Percentiles rank a stretch among this genome's conserved stretches.
Conservation (phyloP, 345 rosid species). For the Aquilaria malaccensis region DNA sequence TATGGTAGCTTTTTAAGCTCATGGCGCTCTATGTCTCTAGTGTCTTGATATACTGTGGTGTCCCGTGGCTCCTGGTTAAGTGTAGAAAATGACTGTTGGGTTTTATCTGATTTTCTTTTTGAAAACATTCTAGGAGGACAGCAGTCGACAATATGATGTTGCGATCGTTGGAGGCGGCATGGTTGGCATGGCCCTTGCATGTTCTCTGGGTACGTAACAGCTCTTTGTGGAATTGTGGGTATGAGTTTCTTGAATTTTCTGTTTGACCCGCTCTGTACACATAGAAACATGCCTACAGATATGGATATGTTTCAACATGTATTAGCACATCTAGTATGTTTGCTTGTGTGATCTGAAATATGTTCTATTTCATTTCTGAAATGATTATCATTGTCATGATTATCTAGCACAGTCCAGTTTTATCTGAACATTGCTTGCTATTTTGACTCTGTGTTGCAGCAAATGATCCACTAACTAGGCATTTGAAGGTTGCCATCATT, state of each 20-base stretch:
- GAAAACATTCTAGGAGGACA: conserved; percentile 24
- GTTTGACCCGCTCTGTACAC: neutral
- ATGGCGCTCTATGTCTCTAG: neutral
- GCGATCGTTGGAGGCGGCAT: conserved; percentile 96
- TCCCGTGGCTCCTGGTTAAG: neutral
- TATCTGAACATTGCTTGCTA: neutral
- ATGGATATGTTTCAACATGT: too few relatives aligned
- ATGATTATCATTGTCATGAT: neutral
- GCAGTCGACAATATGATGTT: conserved; percentile 53
- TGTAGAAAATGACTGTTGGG: neutral
- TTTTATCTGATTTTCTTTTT: conserved; percentile 3
- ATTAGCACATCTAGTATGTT: neutral
- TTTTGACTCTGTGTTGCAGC: conserved; percentile 45
- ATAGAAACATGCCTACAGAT: neutral
- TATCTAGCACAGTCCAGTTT: neutral
- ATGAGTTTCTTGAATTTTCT: neutral
- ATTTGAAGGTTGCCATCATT: conserved; percentile 74
- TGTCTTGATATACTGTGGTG: neutral
- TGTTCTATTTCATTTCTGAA: neutral
- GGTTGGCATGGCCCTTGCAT: conserved; percentile 97
- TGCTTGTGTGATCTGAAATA: neutral
- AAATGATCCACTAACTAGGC: conserved; percentile 67
- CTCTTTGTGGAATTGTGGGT: neutral
- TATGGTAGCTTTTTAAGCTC: neutral
- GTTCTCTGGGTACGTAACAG: conserved; percentile 61